Conservation (phyloP, 139 green algal genomes). For the Tetratostichococcus sp. region DNA sequence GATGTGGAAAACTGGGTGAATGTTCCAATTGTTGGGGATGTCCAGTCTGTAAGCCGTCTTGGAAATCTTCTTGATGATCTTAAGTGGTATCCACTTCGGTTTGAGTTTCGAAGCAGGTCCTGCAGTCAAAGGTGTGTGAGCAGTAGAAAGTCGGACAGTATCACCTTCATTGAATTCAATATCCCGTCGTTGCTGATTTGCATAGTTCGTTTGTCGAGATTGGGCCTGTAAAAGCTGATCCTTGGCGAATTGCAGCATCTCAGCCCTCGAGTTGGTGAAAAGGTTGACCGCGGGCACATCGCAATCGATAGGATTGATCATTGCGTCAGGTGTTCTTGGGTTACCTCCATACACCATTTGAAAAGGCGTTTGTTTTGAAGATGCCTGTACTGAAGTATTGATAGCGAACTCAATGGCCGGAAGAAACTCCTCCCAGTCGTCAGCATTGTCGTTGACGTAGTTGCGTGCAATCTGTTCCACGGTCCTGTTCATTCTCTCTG, state of each 20-base stretch:
- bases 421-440: constrained; percentile 12
- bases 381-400: constrained; percentile 16
- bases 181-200: neutral
- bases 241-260: neutral
- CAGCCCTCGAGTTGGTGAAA: neutral
- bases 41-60: neutral
- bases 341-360: neutral
- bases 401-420: constrained; percentile 16
- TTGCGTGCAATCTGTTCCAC: neutral
- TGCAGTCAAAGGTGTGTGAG: neutral
- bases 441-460: neutral
- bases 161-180: neutral
- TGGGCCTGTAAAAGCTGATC: neutral
- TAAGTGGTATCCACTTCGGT: neutral
- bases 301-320: neutral
- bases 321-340: neutral
- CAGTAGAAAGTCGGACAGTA: neutral
- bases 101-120: neutral
- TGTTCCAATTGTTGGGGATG: neutral
- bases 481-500: constrained; percentile 3
- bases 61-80: neutral
- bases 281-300: neutral
- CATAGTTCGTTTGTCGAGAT: neutral
- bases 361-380: neutral
- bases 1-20: neutral